These are phyloP conservation scores for Penicillium vulpinum DNA, from an alignment of 2,329 filamentous ascomycete species.

Conservation along the genomic window DNA sequence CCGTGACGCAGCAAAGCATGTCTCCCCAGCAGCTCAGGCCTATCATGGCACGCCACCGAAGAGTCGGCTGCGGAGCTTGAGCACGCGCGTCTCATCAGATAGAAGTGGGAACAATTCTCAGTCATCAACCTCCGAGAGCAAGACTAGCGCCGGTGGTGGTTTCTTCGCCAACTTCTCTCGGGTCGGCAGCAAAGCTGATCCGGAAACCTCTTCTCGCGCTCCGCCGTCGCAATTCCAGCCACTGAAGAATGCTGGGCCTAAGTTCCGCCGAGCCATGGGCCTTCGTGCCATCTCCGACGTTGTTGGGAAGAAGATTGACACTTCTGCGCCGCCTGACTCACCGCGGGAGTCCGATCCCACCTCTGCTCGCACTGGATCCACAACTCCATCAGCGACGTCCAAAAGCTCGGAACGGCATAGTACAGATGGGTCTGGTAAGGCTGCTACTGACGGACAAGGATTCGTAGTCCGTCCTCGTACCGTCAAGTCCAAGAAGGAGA, in stretches of 20 bases:
- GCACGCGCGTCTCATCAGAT: constrained; percentile 52
- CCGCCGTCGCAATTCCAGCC: constrained; percentile 50
- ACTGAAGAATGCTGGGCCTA: constrained; percentile 60
- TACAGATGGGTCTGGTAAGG: constrained; percentile 58
- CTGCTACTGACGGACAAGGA: constrained; percentile 47
- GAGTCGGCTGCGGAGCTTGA: constrained; percentile 60
- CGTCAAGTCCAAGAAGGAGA: constrained; percentile 83
- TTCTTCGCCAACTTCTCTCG: constrained; percentile 49
- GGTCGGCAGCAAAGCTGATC: constrained; percentile 45
- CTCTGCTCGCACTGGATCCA: constrained; percentile 74
- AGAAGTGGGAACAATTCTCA: constrained; percentile 42
- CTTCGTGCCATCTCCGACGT: constrained; percentile 81
- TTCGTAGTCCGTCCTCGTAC: constrained; percentile 54
- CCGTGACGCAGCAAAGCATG: constrained; percentile 54
- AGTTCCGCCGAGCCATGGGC: constrained; percentile 63
- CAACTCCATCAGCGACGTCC: constrained; percentile 61
- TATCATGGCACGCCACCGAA: constrained; percentile 61
- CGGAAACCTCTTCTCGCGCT: constrained; percentile 53
- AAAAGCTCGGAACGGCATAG: constrained; percentile 80
- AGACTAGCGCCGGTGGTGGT: constrained; percentile 31
- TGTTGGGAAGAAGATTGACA: constrained; percentile 54
- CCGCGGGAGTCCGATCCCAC: constrained; percentile 60
- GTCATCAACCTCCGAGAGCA: constrained; percentile 59
- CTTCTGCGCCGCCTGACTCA: constrained; percentile 44
- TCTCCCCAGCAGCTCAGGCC: constrained; percentile 64